phyloP scores from a whole-genome alignment of 495 filamentous ascomycete genomes.

The Staphylotrichum tortipilum region DNA sequence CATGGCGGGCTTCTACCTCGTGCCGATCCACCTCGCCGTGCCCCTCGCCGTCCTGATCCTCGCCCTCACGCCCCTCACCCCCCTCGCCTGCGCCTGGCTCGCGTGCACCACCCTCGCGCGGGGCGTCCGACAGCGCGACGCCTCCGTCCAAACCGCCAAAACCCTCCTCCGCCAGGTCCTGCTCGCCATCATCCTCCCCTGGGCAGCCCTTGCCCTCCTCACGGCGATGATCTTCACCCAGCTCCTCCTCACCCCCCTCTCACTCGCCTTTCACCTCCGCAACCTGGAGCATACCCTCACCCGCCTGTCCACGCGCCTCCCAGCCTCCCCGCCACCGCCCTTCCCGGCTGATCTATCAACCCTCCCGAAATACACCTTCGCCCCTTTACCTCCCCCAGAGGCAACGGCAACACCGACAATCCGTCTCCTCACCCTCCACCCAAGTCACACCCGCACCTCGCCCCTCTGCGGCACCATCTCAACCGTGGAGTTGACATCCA shows the following conservation, averaged over 20 bases:
- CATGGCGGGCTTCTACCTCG: background rate
- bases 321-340: background rate
- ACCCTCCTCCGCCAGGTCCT: background rate
- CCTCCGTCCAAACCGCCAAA: background rate
- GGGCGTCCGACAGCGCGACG: background rate
- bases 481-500: background rate
- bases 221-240: conserved; percentile 1
- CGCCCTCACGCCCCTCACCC: background rate
- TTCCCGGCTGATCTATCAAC: background rate
- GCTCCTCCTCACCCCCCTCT: background rate
- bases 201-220: background rate
- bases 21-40: conserved; percentile 6
- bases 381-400: background rate
- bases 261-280: background rate
- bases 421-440: conserved; percentile 3
- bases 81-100: background rate
- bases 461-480: background rate
- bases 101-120: background rate
- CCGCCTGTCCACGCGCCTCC: background rate
- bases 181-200: background rate
- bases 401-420: too few relatives aligned
- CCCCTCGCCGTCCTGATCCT: conserved; percentile 1
- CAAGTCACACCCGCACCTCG: background rate
- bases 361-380: conserved; percentile 1
- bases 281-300: background rate